phyloP scores from a whole-genome alignment of 179 eudicot species.

The Beta corolliflora region DNA sequence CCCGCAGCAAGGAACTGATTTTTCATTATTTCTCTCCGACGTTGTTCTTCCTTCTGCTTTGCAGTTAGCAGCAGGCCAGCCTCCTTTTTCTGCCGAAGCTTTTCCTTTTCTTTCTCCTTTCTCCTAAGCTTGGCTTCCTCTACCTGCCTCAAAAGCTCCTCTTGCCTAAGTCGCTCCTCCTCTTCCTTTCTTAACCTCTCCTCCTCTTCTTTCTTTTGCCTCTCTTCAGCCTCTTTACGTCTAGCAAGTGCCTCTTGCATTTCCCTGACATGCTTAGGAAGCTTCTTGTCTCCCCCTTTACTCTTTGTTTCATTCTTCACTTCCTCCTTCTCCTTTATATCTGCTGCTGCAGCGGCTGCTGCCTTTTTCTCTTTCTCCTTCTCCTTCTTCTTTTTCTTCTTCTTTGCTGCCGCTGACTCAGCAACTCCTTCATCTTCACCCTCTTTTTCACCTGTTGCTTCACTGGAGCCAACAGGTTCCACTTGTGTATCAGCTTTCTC shows the following conservation, averaged over 20 bases:
- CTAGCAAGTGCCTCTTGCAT: conserved; percentile 86
- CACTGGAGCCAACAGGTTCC: conserved; percentile 42
- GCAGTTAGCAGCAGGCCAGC: conserved; percentile 77
- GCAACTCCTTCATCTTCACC: conserved; percentile 23
- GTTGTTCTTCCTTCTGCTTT: conserved; percentile 92
- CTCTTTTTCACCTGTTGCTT: conserved; percentile 51
- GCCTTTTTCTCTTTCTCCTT: conserved; percentile 71
- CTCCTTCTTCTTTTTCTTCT: conserved; percentile 76
- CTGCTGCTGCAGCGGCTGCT: conserved; percentile 43
- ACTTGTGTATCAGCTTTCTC: conserved; percentile 14
- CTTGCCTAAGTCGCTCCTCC: conserved; percentile 56
- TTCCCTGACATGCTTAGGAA: conserved; percentile 83
- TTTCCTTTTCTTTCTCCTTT: too few species aligned
- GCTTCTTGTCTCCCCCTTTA: conserved; percentile 67
- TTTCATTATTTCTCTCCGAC: conserved; percentile 74
- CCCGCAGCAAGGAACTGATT: conserved; percentile 69
- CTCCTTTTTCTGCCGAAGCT: conserved; percentile 22
- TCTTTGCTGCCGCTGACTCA: conserved; percentile 85
- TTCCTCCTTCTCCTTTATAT: conserved; percentile 49
- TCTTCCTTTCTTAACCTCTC: too few species aligned
- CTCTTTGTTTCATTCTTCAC: conserved; percentile 48
- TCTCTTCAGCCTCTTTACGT: conserved; percentile 70
- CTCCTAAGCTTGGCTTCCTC: too few species aligned
- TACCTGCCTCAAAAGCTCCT: conserved; percentile 71
- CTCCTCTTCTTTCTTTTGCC: conserved; percentile 78